Evolutionary conservation across 805 yeast species (phyloP).

Genomic region (Candida broadrunensis): DNA sequence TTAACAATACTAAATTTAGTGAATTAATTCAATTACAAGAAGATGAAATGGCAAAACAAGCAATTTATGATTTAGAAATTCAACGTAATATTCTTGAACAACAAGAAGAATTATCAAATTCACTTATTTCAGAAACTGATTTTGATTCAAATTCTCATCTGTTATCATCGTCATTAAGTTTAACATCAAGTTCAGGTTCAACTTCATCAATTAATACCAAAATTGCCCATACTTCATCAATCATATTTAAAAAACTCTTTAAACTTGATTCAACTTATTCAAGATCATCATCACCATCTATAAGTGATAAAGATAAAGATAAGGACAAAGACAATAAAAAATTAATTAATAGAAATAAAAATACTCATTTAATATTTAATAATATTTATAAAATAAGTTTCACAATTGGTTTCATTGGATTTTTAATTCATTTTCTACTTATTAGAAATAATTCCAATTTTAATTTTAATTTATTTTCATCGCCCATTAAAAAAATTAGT

Average conservation of each 20-base stretch:
- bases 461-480: constrained; percentile 6
- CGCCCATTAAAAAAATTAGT: constrained; percentile 4
- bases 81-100: constrained; percentile 19
- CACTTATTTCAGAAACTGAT: constrained; percentile 15
- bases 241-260: constrained; percentile 27
- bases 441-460: constrained; percentile 16
- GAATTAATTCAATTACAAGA: constrained; percentile 26
- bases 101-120: constrained; percentile 21
- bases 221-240: constrained; percentile 25
- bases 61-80: constrained; percentile 20
- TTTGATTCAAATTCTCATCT: constrained; percentile 16
- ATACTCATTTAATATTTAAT: constrained; percentile 7
- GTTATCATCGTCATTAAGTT: constrained; percentile 35
- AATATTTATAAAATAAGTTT: constrained; percentile 31
- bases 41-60: constrained; percentile 26
- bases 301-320: constrained; percentile 1
- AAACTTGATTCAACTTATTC: constrained; percentile 7
- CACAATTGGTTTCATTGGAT: constrained; percentile 38
- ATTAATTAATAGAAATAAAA: constrained; percentile 9
- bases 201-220: constrained; percentile 24
- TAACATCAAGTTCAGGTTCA: constrained; percentile 24
- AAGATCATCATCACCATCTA: background rate
- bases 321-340: constrained; percentile 6
- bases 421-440: constrained; percentile 33
- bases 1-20: constrained; percentile 2